phyloP scores from a whole-genome alignment of 495 filamentous ascomycete genomes.

The Cladorrhinum samala region DNA sequence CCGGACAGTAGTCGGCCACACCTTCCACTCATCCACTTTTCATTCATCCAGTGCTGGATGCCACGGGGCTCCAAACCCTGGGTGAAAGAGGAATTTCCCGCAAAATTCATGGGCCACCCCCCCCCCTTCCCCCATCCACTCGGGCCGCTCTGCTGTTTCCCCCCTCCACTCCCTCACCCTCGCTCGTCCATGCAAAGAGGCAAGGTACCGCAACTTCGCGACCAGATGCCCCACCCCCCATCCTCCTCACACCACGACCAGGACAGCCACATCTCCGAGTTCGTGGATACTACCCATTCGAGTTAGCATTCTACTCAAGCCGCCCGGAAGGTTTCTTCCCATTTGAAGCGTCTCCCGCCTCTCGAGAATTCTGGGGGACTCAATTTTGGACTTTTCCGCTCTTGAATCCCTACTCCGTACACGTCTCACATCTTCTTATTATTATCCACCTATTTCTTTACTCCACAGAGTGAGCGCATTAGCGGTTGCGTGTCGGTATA shows the following conservation, averaged over 20 bases:
- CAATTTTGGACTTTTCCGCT: too few relatives aligned
- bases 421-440: neutral
- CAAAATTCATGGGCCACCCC: too few relatives aligned
- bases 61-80: too few relatives aligned
- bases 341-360: neutral
- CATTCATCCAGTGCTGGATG: too few relatives aligned
- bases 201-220: neutral
- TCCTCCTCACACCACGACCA: neutral
- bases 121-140: neutral
- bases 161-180: neutral
- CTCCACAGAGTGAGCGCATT: too few relatives aligned
- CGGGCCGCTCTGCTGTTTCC: neutral
- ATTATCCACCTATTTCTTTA: too few relatives aligned
- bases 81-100: neutral
- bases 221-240: neutral
- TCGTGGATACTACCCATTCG: neutral
- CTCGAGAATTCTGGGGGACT: neutral
- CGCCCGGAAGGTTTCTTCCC: too few relatives aligned
- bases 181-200: neutral
- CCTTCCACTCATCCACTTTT: too few relatives aligned
- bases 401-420: too few relatives aligned
- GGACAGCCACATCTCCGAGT: neutral
- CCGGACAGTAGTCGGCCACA: too few relatives aligned
- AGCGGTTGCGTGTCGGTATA: too few relatives aligned
- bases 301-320: neutral